Base-by-base conservation (phyloP, 805 yeast genomes). In the Cyberlindnera suaveolens region DNA sequence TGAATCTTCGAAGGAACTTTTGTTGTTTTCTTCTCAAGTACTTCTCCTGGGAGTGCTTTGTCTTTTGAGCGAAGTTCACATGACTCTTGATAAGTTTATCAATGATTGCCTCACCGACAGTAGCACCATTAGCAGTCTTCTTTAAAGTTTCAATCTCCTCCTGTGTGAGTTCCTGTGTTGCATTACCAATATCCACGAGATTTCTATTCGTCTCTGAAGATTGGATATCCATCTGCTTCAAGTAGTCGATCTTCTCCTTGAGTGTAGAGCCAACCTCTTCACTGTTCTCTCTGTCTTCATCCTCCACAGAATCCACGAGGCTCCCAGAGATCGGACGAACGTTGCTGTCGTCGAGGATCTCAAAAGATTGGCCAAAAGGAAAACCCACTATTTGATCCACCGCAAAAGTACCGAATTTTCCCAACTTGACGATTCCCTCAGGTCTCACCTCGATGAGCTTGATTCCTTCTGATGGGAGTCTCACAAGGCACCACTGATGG, bases 1-100 rank as follows among this genome's bases (percentile, higher is more conserved):
- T 82, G 66, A 93, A 91, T 54, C 87, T 75, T 60, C 95, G 78
- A 44, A 87, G 74, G 60, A 86, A 93, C 68, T 93, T 93, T 61
- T 84, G 89, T 63, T 88, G 95, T 65, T 93, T 93, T 56, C 99
- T 78, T 50, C 83, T 82, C 54, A 91, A 65, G 62, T 93, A 93
- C 66, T 93, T 93, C 53, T 85, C 96, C 62, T 93, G 96, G 2
- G 96, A 87, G 57, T 75, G 87, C 26, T 80, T 68, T 6, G 98
- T 93, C 63, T 93, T 93, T 60, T 86, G 82, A 53, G 86, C 87
- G 59, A 93, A 93, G 9, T 86, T 85, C 31, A 73, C 83, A 64
- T 93, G 98, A 11, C 90, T 79, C 47, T 80, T 82, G 47, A 89
- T 82, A 65, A 93, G 85, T 51, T 77, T 78, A 48, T 83, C 83